Conservation (phyloP, 352 stramenopile species). For the Detonula confervacea region DNA sequence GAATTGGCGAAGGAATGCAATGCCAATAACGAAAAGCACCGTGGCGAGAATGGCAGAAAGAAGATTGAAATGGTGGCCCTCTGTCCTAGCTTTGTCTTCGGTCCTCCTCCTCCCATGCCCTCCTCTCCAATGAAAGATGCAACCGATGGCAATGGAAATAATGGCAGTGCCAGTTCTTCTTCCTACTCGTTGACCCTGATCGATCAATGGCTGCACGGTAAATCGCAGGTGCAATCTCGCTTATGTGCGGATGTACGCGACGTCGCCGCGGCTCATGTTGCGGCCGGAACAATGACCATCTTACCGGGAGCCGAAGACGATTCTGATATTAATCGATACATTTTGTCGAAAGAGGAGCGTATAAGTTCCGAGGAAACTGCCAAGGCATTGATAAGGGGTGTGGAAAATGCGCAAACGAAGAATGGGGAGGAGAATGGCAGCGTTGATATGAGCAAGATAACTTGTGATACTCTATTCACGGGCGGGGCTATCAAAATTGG, state of each 20-base stretch:
- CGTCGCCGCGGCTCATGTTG: slow-evolving; percentile 76
- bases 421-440: slow-evolving; percentile 14
- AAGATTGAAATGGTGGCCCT: slow-evolving; percentile 69
- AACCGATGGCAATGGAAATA: neutral
- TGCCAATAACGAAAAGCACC: slow-evolving; percentile 20
- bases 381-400: slow-evolving; percentile 51
- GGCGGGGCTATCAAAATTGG: slow-evolving; percentile 83
- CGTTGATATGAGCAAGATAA: slow-evolving; percentile 60
- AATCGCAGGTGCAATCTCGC: slow-evolving; percentile 75
- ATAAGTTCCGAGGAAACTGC: slow-evolving; percentile 67
- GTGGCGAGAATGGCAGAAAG: neutral
- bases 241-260: slow-evolving; percentile 82
- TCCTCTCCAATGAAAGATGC: neutral
- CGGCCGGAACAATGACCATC: slow-evolving; percentile 44
- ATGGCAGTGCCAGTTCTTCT: slow-evolving; percentile 36
- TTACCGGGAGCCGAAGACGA: slow-evolving; percentile 21
- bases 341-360: slow-evolving; percentile 75
- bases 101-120: slow-evolving; percentile 55
- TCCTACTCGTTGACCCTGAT: slow-evolving; percentile 78
- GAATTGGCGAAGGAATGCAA: slow-evolving; percentile 59
- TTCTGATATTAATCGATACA: slow-evolving; percentile 62
- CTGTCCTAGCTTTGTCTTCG: slow-evolving; percentile 84
- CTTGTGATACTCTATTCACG: slow-evolving; percentile 73
- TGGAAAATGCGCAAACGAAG: slow-evolving; percentile 28
- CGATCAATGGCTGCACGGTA: slow-evolving; percentile 71